Evolutionary conservation across 192 early-diverging fungal genomes (phyloP), one percentile per base, ranked within the genome.

Genomic region (Coemansia sp.): DNA sequence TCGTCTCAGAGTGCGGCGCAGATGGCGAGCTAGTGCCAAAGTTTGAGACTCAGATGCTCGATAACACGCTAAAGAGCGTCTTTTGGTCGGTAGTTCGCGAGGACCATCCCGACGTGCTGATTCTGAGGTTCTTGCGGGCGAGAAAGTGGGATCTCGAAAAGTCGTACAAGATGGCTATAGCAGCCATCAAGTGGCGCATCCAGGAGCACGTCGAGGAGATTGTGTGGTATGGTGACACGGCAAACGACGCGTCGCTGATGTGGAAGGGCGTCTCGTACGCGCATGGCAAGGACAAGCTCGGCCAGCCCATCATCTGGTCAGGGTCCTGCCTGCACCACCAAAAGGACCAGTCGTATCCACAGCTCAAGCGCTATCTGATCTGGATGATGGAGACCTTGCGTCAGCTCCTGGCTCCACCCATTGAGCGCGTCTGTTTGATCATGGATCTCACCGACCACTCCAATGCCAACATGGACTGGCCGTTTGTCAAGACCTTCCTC

Each of bases 81-180:
- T 85, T 91, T 48, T 92, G 90, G 87, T 69, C 81, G 15, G 83
- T 87, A 45, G 75, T 90, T 10, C 84, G 80, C 37, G 83, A 78
- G 51, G 90, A 92, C 65, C 86, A 92, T 55, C 90, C 89, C 21
- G 94, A 95, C 75, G 73, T 87, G 11, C 70, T 93, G 38, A 41
- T 92, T 19, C 85, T 94, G 48, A 84, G 94, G 42, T 95, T 93
- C 75, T 78, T 95, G 48, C 84, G 94, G 37, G 95, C 94, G 15
- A 84, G 95, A 38, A 96, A 96, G 69, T 97, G 94, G 93, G 89
- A 96, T 65, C 70, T 92, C 5, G 76, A 88, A 44, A 87, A 85
- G 70, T 90, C 94, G 3, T 84, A 90, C 38, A 77, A 71, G 14
- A 94, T 95, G 94, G 66, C 89, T 15, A 63, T 90, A 17, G 82